Evolutionary conservation across 1,139 yeast species (phyloP).

Genomic region (Taphrina pruni): DNA sequence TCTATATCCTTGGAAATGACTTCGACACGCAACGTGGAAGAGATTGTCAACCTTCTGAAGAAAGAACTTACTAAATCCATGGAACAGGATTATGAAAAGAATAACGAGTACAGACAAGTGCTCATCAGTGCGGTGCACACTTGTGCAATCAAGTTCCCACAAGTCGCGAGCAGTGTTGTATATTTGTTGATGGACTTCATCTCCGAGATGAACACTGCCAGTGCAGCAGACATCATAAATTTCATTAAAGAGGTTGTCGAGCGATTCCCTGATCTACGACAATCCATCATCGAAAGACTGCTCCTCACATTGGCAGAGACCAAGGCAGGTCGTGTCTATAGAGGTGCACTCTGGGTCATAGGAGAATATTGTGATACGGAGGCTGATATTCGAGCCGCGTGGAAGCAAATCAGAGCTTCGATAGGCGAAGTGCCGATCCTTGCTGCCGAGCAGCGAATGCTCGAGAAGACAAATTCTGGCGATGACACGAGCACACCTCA

Average conservation of each 20-base stretch:
- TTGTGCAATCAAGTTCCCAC: slow-evolving; percentile 85
- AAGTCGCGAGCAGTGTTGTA: slow-evolving; percentile 89
- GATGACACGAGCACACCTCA: slow-evolving; percentile 50
- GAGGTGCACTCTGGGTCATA: slow-evolving; percentile 93
- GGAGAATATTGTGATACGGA: slow-evolving; percentile 86
- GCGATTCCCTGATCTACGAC: slow-evolving; percentile 81
- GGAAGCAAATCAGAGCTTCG: slow-evolving; percentile 83
- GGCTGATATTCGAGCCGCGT: slow-evolving; percentile 75
- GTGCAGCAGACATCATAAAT: slow-evolving; percentile 87
- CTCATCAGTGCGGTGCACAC: slow-evolving; percentile 87
- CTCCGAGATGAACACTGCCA: slow-evolving; percentile 77
- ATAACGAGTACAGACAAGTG: slow-evolving; percentile 84
- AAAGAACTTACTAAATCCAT: slow-evolving; percentile 84
- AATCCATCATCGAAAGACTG: slow-evolving; percentile 68
- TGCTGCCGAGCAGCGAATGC: slow-evolving; percentile 66
- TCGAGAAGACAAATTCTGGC: slow-evolving; percentile 48
- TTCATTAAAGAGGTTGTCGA: slow-evolving; percentile 95
- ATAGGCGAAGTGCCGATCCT: slow-evolving; percentile 92
- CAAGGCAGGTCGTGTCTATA: slow-evolving; percentile 86
- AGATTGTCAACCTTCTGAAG: slow-evolving; percentile 86
- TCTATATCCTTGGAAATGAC: slow-evolving; percentile 80
- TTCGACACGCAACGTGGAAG: slow-evolving; percentile 89
- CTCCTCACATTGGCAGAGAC: slow-evolving; percentile 67
- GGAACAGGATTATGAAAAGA: slow-evolving; percentile 58
- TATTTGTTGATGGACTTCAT: slow-evolving; percentile 85